A percentile compares a stretch with the other conserved stretches of the same genome.
Conservation (phyloP, 2,329 filamentous ascomycete species). For the Pezicula radicicola region DNA sequence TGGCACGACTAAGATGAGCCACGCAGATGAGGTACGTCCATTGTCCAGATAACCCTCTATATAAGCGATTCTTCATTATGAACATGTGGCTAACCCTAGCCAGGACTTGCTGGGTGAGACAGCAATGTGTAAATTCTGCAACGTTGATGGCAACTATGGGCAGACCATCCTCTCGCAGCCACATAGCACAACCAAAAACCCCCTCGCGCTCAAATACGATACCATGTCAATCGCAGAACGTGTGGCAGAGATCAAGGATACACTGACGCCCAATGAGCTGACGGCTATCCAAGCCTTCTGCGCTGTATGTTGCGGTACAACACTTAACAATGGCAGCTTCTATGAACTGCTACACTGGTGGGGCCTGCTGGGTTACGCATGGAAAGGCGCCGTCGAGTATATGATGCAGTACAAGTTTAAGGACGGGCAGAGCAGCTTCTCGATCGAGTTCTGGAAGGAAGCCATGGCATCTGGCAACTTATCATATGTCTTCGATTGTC, state of each 20-base stretch:
- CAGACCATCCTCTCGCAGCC: conserved; percentile 37
- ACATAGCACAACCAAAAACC: conserved; percentile 31
- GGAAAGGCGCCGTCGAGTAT: conserved; percentile 35
- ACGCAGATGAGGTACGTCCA: conserved; percentile 34
- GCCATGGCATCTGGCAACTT: conserved; percentile 33
- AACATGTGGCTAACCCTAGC: neutral
- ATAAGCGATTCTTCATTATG: neutral
- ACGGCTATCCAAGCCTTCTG: conserved; percentile 37
- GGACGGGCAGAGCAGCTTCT: conserved; percentile 42
- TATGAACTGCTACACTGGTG: conserved; percentile 47
- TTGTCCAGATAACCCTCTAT: too few species aligned
- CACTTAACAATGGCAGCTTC: conserved; percentile 39
- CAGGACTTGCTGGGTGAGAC: conserved; percentile 31
- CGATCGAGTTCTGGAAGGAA: conserved; percentile 42
- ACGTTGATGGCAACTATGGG: conserved; percentile 40
- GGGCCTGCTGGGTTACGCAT: conserved; percentile 40
- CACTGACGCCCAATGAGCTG: conserved; percentile 38
- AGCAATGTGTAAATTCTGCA: conserved; percentile 39
- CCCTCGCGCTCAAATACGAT: conserved; percentile 34
- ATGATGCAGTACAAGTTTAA: conserved; percentile 39
- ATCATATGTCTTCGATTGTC: conserved; percentile 37
- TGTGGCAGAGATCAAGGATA: conserved; percentile 34
- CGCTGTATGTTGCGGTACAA: conserved; percentile 39
- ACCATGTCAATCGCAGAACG: conserved; percentile 39
- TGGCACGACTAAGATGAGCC: conserved; percentile 31